Evolutionary conservation across 768 basidiomycete species (phyloP).

Genomic region (Pleurotus tuber-regium): DNA sequence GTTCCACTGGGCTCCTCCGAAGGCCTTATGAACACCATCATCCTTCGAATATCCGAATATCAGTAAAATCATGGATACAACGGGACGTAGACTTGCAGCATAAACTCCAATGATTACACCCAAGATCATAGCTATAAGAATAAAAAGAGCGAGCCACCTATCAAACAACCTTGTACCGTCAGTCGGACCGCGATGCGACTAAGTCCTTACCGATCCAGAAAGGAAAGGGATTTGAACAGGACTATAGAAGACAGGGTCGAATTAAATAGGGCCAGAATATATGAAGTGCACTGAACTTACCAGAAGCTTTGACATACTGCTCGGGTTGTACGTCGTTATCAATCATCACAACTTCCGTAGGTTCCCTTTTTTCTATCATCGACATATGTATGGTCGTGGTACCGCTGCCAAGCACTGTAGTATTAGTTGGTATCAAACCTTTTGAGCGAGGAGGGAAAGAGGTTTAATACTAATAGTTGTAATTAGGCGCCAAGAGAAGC

Average conservation of each 20-base stretch:
- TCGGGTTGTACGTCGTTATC: not conserved
- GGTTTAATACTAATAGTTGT: not conserved
- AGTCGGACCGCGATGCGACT: not conserved
- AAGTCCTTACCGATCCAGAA: slow-evolving; percentile 37
- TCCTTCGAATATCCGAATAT: not conserved
- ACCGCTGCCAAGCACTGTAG: no score
- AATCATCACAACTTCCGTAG: not conserved
- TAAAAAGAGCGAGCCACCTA: slow-evolving; percentile 59
- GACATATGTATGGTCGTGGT: no score
- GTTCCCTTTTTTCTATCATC: not conserved
- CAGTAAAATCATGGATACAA: not conserved
- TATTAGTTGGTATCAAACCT: not conserved
- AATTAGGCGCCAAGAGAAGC: not conserved
- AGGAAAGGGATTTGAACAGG: slow-evolving; percentile 39
- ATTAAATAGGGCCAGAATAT: not conserved
- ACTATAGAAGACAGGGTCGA: slow-evolving; percentile 18
- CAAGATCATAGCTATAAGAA: slow-evolving; percentile 71
- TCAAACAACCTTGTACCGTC: not conserved
- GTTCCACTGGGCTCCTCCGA: slow-evolving; percentile 60
- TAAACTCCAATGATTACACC: slow-evolving; percentile 76
- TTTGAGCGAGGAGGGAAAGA: not conserved
- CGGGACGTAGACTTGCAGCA: slow-evolving; percentile 29
- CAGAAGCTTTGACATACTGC: not conserved
- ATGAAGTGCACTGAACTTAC: not conserved
- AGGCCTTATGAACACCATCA: slow-evolving; percentile 50